These are phyloP conservation scores for Citrus inodora DNA, from an alignment of 345 rosid genomes.

Conservation along the genomic window DNA sequence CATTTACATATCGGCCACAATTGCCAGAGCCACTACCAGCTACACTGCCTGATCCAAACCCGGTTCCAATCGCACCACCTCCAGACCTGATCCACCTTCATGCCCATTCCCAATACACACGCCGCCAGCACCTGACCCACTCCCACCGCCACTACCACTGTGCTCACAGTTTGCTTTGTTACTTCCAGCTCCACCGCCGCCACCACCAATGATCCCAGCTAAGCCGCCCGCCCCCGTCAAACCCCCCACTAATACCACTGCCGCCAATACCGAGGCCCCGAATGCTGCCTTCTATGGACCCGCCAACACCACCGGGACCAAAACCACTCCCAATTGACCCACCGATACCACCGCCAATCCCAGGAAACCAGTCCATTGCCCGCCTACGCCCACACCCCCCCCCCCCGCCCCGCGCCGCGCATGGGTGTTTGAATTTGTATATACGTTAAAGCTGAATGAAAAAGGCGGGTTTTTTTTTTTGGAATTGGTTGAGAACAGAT, in stretches of 20 bases:
- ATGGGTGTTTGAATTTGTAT: neutral
- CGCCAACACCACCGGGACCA: neutral
- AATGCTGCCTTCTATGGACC: neutral
- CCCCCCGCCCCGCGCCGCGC: neutral
- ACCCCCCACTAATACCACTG: neutral
- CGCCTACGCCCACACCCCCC: neutral
- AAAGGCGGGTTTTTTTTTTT: neutral
- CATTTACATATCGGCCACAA: neutral
- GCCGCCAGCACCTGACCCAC: neutral
- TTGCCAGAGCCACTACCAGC: neutral
- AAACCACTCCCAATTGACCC: neutral
- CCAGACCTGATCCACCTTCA: neutral
- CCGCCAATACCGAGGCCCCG: neutral
- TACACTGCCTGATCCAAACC: neutral
- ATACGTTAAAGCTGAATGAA: neutral
- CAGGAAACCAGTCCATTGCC: neutral
- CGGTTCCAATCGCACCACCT: neutral
- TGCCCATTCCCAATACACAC: neutral
- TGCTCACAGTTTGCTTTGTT: neutral
- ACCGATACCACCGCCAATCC: neutral
- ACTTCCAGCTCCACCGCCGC: neutral
- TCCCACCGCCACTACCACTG: neutral
- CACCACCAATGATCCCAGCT: too few relatives aligned
- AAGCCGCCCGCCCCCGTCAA: too few relatives aligned
- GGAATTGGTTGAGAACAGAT: conserved; percentile 1